Base-by-base conservation (phyloP, 169 alveolate genomes). In the Cryptosporidium xiaoi region DNA sequence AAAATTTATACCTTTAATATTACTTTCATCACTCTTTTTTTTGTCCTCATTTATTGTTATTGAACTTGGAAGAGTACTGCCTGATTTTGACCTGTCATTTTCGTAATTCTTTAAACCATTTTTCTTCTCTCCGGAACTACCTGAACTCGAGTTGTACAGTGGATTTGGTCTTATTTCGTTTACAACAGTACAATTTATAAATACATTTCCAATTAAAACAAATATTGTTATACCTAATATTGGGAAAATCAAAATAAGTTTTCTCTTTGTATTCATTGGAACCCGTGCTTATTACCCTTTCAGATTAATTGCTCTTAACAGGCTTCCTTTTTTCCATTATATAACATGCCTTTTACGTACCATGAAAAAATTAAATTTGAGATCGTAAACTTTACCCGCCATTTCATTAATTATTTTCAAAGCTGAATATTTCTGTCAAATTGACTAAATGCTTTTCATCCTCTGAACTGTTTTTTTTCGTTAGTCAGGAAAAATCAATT, bases 321-420 rank as follows among this genome's bases (percentile, higher is more conserved):
- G 31, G n/a, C 44, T 51, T 15, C 6, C 82, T 44, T 31, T 50
- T 46, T 24, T 50, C 82, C 64, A 50, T 50, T 15, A 27, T 16
- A 29, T 50, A 15, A 13, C 50, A 67, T 67, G 51, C 40, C 82
- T 50, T 16, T 27, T 65, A 67, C 53, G 82, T 67, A 62, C 65
- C 65, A 44, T 67, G 15, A 48, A 29, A 64, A 40, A 67, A 27
- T 66, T 3, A 31, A 67, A 67, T 67, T 67, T 67, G 82, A 67
- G 82, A 67, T 67, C 82, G 82, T 4, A 15, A 13, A 33, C 33
- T 48, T 67, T 67, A 33, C 65, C 48, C 82, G 82, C 82, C 82
- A 50, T 65, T 65, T 65, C 46, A n/a, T 12, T 24, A 20, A 62
- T 15, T 62, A 5, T 33, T 29, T 62, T 27, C 51, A 1, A 29